Conservation (phyloP, 2,329 filamentous ascomycete species). For the Aspergillus sp. region DNA sequence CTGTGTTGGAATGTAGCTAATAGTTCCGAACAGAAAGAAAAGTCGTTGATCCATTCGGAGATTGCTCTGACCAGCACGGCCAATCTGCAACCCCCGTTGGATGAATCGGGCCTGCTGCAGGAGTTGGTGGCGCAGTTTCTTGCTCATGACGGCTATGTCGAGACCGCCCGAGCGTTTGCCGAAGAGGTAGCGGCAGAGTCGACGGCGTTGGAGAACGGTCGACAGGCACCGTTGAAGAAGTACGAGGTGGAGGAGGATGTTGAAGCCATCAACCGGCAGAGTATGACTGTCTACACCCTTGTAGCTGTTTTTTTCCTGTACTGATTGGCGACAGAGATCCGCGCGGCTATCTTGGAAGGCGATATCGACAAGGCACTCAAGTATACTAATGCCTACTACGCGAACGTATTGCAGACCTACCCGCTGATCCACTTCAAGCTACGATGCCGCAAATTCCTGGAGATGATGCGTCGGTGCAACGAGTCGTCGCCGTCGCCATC, state of each 20-base stretch:
- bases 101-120: slow-evolving; percentile 78
- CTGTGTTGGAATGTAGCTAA: no score
- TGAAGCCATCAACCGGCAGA: slow-evolving; percentile 82
- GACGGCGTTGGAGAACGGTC: slow-evolving; percentile 64
- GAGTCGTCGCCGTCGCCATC: slow-evolving; percentile 54
- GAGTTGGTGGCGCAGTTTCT: slow-evolving; percentile 84
- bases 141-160: slow-evolving; percentile 92
- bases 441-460: slow-evolving; percentile 87
- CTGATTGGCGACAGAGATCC: slow-evolving; percentile 64
- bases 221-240: slow-evolving; percentile 53
- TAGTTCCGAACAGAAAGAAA: slow-evolving; percentile 56
- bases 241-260: slow-evolving; percentile 76
- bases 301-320: not conserved
- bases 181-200: slow-evolving; percentile 76
- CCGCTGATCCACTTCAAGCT: slow-evolving; percentile 85
- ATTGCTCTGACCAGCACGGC: slow-evolving; percentile 64
- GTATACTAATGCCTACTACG: slow-evolving; percentile 75
- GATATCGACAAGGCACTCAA: slow-evolving; percentile 91
- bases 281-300: slow-evolving; percentile 53
- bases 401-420: slow-evolving; percentile 75
- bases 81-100: slow-evolving; percentile 62
- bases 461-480: slow-evolving; percentile 80
- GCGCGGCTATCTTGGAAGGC: slow-evolving; percentile 82
- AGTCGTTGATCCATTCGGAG: slow-evolving; percentile 58
- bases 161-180: slow-evolving; percentile 85